Evolutionary conservation across 164 flowering plant genomes (phyloP).

Genomic region (Amborella trichopoda): DNA sequence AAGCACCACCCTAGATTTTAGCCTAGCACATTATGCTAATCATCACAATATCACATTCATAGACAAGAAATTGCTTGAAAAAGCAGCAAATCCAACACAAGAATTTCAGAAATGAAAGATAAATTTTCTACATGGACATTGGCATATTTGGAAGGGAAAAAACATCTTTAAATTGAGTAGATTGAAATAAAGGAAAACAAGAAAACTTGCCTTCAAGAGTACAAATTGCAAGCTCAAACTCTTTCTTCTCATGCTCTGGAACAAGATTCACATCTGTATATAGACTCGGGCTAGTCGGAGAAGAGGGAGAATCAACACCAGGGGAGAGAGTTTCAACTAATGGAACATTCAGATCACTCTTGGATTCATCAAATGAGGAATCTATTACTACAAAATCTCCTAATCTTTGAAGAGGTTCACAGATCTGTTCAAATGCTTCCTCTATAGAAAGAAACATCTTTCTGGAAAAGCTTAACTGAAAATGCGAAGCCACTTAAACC

Average conservation of each 20-base stretch:
- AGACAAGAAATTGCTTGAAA: too few species aligned
- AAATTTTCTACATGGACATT: too few species aligned
- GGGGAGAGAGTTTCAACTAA: too few species aligned
- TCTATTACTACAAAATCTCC: not conserved
- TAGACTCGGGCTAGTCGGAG: constrained; percentile 13
- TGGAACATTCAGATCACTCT: too few species aligned
- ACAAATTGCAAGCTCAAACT: constrained; percentile 30
- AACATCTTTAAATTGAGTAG: too few species aligned
- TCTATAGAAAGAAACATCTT: not conserved
- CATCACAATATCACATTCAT: too few species aligned
- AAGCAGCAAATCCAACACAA: not conserved
- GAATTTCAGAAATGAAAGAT: too few species aligned
- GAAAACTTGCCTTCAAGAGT: constrained; percentile 40
- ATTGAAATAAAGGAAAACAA: too few species aligned
- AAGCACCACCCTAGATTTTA: too few species aligned
- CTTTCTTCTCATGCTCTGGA: constrained; percentile 50
- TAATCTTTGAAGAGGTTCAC: not conserved
- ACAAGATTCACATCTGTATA: constrained; percentile 44
- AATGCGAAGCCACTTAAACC: not conserved
- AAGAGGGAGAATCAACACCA: constrained; percentile 21
- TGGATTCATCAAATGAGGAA: too few species aligned
- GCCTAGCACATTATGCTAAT: too few species aligned
- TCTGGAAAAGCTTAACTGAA: not conserved
- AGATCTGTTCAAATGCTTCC: not conserved
- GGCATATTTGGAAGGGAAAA: too few species aligned